These are phyloP conservation scores for Leccinum boreale DNA, from an alignment of 768 basidiomycete species.

Conservation along the genomic window DNA sequence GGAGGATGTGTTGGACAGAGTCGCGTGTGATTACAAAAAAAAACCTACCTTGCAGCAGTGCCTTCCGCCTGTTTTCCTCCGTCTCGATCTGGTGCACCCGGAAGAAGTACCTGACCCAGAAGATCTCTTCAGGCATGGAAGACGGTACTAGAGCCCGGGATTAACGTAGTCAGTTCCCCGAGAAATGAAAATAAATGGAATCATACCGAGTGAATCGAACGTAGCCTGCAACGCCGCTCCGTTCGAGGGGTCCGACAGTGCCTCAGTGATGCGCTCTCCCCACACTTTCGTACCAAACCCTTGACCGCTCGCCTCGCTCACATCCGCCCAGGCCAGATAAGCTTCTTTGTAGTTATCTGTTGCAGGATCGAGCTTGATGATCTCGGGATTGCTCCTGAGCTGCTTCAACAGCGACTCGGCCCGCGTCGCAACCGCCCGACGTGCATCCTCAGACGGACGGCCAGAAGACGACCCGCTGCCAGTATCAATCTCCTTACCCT, in stretches of 20 bases:
- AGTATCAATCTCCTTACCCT: constrained; percentile 35
- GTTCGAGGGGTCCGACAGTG: constrained; percentile 49
- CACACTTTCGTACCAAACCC: constrained; percentile 48
- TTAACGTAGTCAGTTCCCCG: constrained; percentile 2
- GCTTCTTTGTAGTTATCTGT: constrained; percentile 53
- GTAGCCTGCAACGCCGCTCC: constrained; percentile 52
- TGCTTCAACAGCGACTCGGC: constrained; percentile 75
- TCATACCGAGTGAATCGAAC: constrained; percentile 55
- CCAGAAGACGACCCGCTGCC: constrained; percentile 21
- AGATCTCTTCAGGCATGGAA: constrained; percentile 56
- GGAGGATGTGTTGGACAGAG: no score
- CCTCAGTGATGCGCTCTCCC: constrained; percentile 46
- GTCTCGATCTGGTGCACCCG: constrained; percentile 72
- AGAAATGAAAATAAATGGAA: constrained; percentile 15
- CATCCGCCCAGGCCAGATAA: constrained; percentile 60
- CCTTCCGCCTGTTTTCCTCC: constrained; percentile 79
- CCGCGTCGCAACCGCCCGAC: constrained; percentile 62
- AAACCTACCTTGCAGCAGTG: constrained; percentile 64
- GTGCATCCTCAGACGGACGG: constrained; percentile 37
- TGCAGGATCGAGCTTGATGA: constrained; percentile 74
- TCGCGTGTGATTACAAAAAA: no score
- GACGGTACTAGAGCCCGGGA: constrained; percentile 56
- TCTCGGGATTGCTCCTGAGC: constrained; percentile 69
- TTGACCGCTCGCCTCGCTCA: constrained; percentile 54
- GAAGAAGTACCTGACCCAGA: constrained; percentile 93